Evolutionary conservation across 2,329 filamentous ascomycete species (phyloP).

Genomic region (Aspergillus sp.): DNA sequence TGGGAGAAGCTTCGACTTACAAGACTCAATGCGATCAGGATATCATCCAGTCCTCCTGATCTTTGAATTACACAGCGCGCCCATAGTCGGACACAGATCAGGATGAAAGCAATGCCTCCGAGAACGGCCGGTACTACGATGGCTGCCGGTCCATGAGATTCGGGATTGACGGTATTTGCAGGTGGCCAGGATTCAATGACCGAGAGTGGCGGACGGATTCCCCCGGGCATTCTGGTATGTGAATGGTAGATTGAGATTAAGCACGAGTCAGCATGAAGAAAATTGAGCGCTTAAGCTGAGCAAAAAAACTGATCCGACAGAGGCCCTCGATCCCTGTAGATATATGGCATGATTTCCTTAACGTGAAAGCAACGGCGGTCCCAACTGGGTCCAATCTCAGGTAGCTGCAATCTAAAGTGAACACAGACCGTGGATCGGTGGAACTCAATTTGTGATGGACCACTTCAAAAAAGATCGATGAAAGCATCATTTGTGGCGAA

Average conservation of each 20-base stretch:
- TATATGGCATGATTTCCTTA: not conserved
- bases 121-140: not conserved
- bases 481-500: not conserved
- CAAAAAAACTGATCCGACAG: not conserved
- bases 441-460: not conserved
- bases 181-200: slow-evolving; percentile 8
- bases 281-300: not conserved
- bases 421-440: not conserved
- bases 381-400: not conserved
- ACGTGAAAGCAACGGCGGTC: not conserved
- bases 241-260: not conserved
- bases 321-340: not conserved
- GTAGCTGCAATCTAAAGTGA: not conserved
- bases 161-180: slow-evolving; percentile 4
- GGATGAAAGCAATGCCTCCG: not conserved
- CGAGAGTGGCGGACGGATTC: slow-evolving; percentile 4
- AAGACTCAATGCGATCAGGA: slow-evolving; percentile 2
- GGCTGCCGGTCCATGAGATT: slow-evolving; percentile 3
- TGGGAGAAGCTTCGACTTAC: not conserved
- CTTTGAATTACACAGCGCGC: slow-evolving; percentile 3
- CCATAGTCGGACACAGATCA: slow-evolving; percentile 1
- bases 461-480: not conserved
- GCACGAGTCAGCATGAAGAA: not conserved
- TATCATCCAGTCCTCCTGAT: not conserved
- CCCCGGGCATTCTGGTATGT: slow-evolving; percentile 4